These are phyloP conservation scores for Teratosphaeria gauchensis DNA, from an alignment of 2,329 filamentous ascomycete species.

Conservation along the genomic window DNA sequence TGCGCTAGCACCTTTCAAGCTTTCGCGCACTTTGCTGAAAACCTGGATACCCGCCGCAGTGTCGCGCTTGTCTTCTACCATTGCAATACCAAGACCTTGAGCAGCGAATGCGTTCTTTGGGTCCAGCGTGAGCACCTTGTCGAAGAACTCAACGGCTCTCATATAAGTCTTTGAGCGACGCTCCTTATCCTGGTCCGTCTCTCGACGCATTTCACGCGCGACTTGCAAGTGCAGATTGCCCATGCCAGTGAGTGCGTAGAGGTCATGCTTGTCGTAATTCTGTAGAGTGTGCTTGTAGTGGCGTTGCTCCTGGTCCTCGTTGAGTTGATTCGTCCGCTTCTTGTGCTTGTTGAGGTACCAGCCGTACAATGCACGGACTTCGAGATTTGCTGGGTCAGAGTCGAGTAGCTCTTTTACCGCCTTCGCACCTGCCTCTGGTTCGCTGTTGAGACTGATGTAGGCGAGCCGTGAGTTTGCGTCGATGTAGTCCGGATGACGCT, in stretches of 20 bases:
- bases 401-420: slow-evolving; percentile 79
- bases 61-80: slow-evolving; percentile 92
- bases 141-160: slow-evolving; percentile 95
- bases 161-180: slow-evolving; percentile 80
- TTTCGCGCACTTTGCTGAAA: slow-evolving; percentile 83
- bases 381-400: slow-evolving; percentile 72
- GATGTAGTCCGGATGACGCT: slow-evolving; percentile 78
- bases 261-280: slow-evolving; percentile 91
- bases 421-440: slow-evolving; percentile 75
- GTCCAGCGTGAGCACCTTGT: slow-evolving; percentile 92
- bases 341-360: slow-evolving; percentile 91
- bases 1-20: slow-evolving; percentile 55
- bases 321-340: slow-evolving; percentile 69
- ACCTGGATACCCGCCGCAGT: slow-evolving; percentile 72
- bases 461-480: slow-evolving; percentile 82
- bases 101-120: slow-evolving; percentile 92
- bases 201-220: slow-evolving; percentile 87
- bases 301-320: slow-evolving; percentile 81
- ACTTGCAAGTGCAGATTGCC: slow-evolving; percentile 84
- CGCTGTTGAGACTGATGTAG: slow-evolving; percentile 76
- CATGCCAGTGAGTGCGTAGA: slow-evolving; percentile 95
- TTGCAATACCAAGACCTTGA: slow-evolving; percentile 86
- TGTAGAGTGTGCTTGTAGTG: slow-evolving; percentile 96
- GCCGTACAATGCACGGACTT: slow-evolving; percentile 85
- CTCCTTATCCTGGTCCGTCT: slow-evolving; percentile 81